Evolutionary conservation across 2,329 filamentous ascomycete genomes (phyloP), one percentile per base, ranked within the genome.

Genomic region (Apiospora aurea): DNA sequence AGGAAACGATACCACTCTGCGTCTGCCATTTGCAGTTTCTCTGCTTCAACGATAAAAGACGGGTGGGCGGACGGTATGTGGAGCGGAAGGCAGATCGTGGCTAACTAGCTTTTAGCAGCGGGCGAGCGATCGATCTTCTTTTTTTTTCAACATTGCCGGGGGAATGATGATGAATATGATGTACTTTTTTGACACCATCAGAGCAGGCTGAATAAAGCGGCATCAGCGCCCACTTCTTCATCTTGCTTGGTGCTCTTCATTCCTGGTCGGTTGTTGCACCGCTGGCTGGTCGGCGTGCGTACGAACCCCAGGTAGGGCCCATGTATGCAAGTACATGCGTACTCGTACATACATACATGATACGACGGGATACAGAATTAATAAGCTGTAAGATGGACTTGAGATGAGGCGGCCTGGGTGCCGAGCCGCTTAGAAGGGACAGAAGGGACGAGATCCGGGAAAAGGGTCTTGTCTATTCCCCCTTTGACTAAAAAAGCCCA

Each of bases 401-500:
- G 18, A 64, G 57, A 64, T 64, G 44, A 43, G 44, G 67, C 67
- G 43, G 67, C 44, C 34, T 46, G 44, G 44, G 44, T 69, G 67
- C 67, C 67, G 67, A 69, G 67, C 67, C 67, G 67, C 67, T 46
- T 69, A 49, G 67, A 47, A 69, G 67, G 67, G 44, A 69, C 67
- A 49, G 67, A 47, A 69, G 67, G 67, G 67, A 69, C 67, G 67
- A 69, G 26, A 69, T 69, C 44, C 67, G 67, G 34, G 67, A 69
- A 69, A 41, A 69, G 67, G 67, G 57, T 41, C 53, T 61, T 57
- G 2, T 38, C 11, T n/a, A 18, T 64, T 8, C 21, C 53, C n/a
- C 29, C 18, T 10, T 41, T 14, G 34, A 64, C 29, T 64, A n/a
- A 64, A 64, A 41, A 64, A n/a, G 21, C 34, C 57, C 34, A 41